Evolutionary conservation across 345 rosid species (phyloP).

Genomic region (Sonneratia caseolaris): DNA sequence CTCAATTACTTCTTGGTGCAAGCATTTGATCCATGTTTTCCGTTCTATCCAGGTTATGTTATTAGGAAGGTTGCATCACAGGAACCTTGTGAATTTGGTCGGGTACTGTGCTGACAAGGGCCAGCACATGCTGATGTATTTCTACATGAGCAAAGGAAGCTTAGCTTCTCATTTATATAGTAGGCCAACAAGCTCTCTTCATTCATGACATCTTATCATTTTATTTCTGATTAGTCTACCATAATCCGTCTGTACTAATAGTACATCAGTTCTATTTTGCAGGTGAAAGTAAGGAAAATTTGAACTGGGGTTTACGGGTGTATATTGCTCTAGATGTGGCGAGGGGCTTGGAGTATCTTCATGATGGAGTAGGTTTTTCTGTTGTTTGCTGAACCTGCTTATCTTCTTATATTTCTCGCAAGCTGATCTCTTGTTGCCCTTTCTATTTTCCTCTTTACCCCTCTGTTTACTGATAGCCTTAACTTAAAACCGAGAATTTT

Average conservation of each 20-base stretch:
- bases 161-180: constrained; percentile 83
- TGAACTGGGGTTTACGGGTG: constrained; percentile 85
- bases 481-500: background rate
- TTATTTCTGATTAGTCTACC: background rate
- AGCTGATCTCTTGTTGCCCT: background rate
- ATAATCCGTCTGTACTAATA: background rate
- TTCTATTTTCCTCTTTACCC: background rate
- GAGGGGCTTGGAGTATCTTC: constrained; percentile 96
- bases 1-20: background rate
- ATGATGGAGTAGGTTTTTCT: constrained; percentile 70
- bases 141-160: constrained; percentile 95
- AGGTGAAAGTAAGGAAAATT: constrained; percentile 51
- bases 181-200: constrained; percentile 30
- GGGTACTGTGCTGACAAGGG: constrained; percentile 98
- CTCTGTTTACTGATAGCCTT: background rate
- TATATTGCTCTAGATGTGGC: constrained; percentile 84
- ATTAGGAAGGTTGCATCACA: constrained; percentile 92
- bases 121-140: constrained; percentile 87
- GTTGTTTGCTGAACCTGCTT: background rate
- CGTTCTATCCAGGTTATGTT: constrained; percentile 65
- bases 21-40: background rate
- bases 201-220: constrained; percentile 4
- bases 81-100: constrained; percentile 86
- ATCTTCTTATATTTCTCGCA: background rate
- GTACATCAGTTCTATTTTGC: constrained; percentile 11